Base-by-base conservation (phyloP, 73 alveolate genomes). In the Tetrahymena elliotti region DNA sequence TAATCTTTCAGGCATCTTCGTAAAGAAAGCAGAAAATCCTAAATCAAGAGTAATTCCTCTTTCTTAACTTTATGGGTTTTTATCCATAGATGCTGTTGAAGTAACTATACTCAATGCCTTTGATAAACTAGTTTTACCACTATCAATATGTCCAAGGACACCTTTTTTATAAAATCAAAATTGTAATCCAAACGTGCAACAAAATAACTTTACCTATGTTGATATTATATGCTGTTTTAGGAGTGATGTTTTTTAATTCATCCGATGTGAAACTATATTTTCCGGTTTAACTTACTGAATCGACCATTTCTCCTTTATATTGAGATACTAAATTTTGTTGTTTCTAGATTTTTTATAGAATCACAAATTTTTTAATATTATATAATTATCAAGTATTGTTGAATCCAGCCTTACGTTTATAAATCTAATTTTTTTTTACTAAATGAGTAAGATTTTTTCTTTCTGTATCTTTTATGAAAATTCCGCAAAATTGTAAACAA, bases 51-150 rank as follows among this genome's bases (percentile, higher is more conserved):
- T 99, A 68, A 99, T 99, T 18, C 99, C 99, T 41, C 99, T 97
- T 94, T 98, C 99, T 95, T 98, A 88, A 88, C 99, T 97, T 96
- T 99, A 98, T 38, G 99, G 99, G 95, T 98, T 98, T 97, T 99
- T 99, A 96, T 99, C 99, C 96, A 99, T 97, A 38, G 99, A 98
- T 18, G 99, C 99, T 47, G 99, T 99, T 16, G 99, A 99, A 83
- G 99, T 97, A 84, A 99, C 98, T 34, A 99, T 97, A 36, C 99
- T 94, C 84, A 99, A 97, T 47, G 99, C 98, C 95, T 98, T 98
- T 53, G 98, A 96, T 6, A 99, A 97, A 82, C 99, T 97, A 1
- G 99, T 99, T 96, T 99, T 99, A 0, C 99, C 99, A 83, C 99
- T 96, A 97, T 99, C 99, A 82, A 99, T 99, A 96, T 99, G 99